A percentile compares a stretch with the other conserved stretches of the same genome.
phyloP scores from a whole-genome alignment of 2,329 filamentous ascomycete genomes.

The Amauroascus verrucosus region DNA sequence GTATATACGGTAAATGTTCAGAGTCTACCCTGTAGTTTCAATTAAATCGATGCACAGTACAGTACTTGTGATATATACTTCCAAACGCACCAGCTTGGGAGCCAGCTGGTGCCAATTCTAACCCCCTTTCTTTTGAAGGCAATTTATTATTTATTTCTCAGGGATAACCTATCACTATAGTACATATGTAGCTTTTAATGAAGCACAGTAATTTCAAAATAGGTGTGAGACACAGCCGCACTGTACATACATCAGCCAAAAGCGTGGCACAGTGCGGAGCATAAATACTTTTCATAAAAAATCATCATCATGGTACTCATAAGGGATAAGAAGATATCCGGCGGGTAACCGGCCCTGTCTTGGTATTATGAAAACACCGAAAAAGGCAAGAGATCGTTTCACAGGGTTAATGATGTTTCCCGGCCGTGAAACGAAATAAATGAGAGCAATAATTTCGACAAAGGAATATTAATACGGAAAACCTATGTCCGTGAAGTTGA shows the following conservation, averaged over 20 bases:
- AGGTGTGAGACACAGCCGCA: not conserved
- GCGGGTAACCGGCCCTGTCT: not conserved
- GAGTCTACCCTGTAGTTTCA: too few relatives aligned
- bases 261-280: not conserved
- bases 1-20: too few relatives aligned
- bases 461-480: not conserved
- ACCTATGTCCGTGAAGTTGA: not conserved
- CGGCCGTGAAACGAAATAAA: not conserved
- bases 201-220: too few relatives aligned
- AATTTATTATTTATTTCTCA: too few relatives aligned
- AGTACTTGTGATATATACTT: too few relatives aligned
- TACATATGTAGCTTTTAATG: too few relatives aligned
- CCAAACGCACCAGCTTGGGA: too few relatives aligned
- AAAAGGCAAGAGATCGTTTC: not conserved
- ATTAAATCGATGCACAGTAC: too few relatives aligned
- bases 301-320: not conserved
- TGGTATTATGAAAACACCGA: not conserved
- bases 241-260: not conserved
- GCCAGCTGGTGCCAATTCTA: too few relatives aligned
- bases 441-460: not conserved
- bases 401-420: too few relatives aligned
- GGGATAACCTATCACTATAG: too few relatives aligned
- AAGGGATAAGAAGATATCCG: not conserved
- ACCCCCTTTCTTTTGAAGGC: too few relatives aligned
- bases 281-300: not conserved